Conservation (phyloP, 192 early-diverging fungal genomes). For the Coemansia sp. region DNA sequence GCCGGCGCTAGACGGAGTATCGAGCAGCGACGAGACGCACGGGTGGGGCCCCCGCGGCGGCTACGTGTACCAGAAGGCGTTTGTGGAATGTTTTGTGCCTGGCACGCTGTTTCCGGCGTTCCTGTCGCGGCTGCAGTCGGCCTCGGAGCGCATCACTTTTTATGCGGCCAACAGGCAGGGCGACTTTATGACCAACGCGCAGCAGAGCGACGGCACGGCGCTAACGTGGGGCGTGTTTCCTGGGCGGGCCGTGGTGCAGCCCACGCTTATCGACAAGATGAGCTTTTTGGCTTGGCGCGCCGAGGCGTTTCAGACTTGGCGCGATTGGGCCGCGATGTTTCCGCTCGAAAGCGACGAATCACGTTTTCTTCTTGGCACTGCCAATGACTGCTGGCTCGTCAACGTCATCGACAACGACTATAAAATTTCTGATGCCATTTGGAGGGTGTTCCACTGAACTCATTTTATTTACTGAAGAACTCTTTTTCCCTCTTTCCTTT, state of each 20-base stretch:
- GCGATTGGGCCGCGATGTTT: constrained; percentile 82
- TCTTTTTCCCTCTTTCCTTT: neutral
- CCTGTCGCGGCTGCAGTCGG: constrained; percentile 62
- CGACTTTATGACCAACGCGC: constrained; percentile 64
- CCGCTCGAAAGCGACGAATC: constrained; percentile 46
- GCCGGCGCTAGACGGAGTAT: constrained; percentile 88
- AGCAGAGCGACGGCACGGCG: constrained; percentile 49
- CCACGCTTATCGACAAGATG: constrained; percentile 89
- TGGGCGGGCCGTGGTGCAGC: constrained; percentile 92
- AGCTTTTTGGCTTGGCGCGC: constrained; percentile 96
- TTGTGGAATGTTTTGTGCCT: constrained; percentile 92
- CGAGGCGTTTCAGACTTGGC: constrained; percentile 94
- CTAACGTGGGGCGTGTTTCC: constrained; percentile 99
- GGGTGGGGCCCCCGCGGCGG: constrained; percentile 98
- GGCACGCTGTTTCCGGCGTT: constrained; percentile 66
- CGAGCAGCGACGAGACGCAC: constrained; percentile 66
- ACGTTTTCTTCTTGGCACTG: constrained; percentile 61
- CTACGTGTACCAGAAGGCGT: constrained; percentile 97
- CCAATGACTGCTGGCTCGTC: constrained; percentile 82
- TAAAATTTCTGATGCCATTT: constrained; percentile 58
- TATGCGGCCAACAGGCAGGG: constrained; percentile 84
- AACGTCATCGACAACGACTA: constrained; percentile 97
- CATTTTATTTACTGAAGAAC: neutral
- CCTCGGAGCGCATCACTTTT: constrained; percentile 75
- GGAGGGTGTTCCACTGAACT: constrained; percentile 28